These are phyloP conservation scores for Populus hybrid DNA, from an alignment of 441 rosid genomes.

Conservation along the genomic window DNA sequence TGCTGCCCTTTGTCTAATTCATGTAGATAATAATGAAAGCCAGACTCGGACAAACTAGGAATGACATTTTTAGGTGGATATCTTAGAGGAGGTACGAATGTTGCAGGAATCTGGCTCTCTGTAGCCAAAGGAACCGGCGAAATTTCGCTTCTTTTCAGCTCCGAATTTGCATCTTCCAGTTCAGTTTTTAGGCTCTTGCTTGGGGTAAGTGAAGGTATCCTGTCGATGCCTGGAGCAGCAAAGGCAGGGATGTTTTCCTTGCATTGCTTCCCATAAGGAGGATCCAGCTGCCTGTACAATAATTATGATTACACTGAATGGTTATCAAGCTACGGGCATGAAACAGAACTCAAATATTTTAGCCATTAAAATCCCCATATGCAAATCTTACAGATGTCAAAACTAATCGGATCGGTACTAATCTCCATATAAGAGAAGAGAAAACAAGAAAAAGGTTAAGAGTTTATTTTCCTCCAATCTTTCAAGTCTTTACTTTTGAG, in stretches of 20 bases:
- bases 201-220: neutral
- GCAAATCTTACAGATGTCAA: too few relatives aligned
- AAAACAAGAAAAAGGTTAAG: too few relatives aligned
- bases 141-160: too few relatives aligned
- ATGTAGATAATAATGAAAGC: neutral
- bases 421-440: too few relatives aligned
- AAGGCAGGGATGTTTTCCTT: conserved; percentile 9
- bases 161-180: neutral
- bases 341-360: neutral
- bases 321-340: too few relatives aligned
- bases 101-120: neutral
- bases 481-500: too few relatives aligned
- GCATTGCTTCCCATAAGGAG: neutral
- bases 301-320: neutral
- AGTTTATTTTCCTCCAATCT: too few relatives aligned
- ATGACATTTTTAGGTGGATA: conserved; percentile 11
- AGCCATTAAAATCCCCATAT: neutral
- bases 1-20: neutral
- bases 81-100: conserved; percentile 6
- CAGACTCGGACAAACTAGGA: neutral
- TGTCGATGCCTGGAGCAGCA: neutral
- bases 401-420: too few relatives aligned
- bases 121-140: neutral
- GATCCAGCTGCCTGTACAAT: neutral
- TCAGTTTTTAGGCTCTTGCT: neutral